phyloP scores from a whole-genome alignment of 768 basidiomycete species.

The Infundibulicybe gibba region DNA sequence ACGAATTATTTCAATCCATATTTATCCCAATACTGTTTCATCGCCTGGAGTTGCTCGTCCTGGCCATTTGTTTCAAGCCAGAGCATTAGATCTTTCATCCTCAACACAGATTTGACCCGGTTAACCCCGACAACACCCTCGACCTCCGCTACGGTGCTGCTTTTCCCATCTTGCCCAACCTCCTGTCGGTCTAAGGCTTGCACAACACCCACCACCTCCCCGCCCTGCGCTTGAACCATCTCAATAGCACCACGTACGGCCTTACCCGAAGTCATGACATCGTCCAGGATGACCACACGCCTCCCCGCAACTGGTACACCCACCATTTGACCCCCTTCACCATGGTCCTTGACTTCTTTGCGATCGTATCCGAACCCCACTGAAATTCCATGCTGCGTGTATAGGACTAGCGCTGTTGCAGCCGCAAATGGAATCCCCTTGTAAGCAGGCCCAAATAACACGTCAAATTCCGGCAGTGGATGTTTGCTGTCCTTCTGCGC shows the following conservation, averaged over 20 bases:
- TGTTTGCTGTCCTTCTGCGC: conserved; percentile 31
- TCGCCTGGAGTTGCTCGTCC: conserved; percentile 57
- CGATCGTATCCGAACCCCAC: conserved; percentile 91
- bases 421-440: conserved; percentile 96
- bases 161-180: conserved; percentile 62
- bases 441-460: conserved; percentile 96
- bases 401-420: conserved; percentile 72
- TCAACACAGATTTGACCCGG: conserved; percentile 74
- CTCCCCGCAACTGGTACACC: conserved; percentile 81
- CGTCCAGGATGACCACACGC: conserved; percentile 87
- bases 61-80: conserved; percentile 77
- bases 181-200: conserved; percentile 88
- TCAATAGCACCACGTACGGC: conserved; percentile 84
- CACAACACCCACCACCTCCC: conserved; percentile 85
- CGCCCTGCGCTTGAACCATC: conserved; percentile 63
- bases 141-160: conserved; percentile 81
- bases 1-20: conserved; percentile 57
- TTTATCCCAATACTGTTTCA: conserved; percentile 74
- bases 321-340: conserved; percentile 90
- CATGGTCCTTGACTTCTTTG: conserved; percentile 95
- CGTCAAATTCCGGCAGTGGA: conserved; percentile 55
- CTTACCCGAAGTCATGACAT: conserved; percentile 92
- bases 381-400: conserved; percentile 53
- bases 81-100: conserved; percentile 78
- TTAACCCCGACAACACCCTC: conserved; percentile 70